phyloP scores from a whole-genome alignment of 345 rosid genomes.

The Eucalyptus coolabah region DNA sequence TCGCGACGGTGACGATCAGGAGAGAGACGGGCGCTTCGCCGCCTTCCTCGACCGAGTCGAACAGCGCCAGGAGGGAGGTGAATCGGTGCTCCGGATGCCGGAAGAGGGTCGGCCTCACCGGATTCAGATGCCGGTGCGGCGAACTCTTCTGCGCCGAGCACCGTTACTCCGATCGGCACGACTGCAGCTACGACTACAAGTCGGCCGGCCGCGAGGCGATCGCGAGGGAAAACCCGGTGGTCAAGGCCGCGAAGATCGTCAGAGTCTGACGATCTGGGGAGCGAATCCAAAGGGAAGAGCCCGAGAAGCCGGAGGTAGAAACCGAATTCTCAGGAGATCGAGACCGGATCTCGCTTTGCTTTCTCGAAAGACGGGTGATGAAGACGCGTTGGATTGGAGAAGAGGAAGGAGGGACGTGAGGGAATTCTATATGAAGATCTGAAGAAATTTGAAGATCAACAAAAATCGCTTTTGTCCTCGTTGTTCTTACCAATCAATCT shows the following conservation, averaged over 20 bases:
- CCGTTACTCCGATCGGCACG: conserved; percentile 93
- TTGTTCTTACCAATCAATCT: conserved; percentile 2
- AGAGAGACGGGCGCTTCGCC: background rate
- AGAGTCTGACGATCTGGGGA: conserved; percentile 34
- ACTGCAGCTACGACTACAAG: conserved; percentile 88
- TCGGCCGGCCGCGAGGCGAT: conserved; percentile 88
- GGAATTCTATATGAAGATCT: background rate
- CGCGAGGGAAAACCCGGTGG: conserved; percentile 87
- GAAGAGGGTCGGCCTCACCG: conserved; percentile 89
- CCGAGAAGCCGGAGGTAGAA: background rate
- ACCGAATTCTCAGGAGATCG: background rate
- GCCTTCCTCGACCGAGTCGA: background rate
- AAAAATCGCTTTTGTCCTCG: background rate
- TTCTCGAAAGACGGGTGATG: background rate
- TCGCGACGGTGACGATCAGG: background rate
- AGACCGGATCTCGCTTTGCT: background rate
- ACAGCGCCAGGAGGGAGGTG: conserved; percentile 42
- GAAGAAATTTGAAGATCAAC: background rate
- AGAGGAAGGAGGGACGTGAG: background rate
- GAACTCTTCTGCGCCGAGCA: conserved; percentile 93
- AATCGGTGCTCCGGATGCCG: conserved; percentile 87
- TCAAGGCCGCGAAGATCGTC: conserved; percentile 92
- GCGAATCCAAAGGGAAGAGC: background rate
- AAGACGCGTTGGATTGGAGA: background rate
- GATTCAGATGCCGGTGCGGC: conserved; percentile 92